Conservation (phyloP, 345 rosid genomes). For the Populus alba region DNA sequence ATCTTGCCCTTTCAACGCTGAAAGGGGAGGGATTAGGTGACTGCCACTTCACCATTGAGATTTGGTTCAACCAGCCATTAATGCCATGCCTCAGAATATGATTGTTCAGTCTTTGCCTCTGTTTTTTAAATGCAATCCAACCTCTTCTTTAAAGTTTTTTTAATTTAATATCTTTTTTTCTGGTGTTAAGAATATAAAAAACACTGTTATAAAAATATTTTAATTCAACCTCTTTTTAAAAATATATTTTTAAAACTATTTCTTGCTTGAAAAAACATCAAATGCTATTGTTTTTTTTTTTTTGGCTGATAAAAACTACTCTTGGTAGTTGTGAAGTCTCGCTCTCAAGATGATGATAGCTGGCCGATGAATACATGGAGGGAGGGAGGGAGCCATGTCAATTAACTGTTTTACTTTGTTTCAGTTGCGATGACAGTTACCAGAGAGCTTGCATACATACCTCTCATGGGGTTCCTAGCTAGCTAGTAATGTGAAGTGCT, state of each 20-base stretch:
- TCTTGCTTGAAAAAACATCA: too few species aligned
- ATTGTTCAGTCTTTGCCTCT: too few species aligned
- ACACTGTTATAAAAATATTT: too few species aligned
- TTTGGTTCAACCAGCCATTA: neutral
- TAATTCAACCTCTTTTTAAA: too few species aligned
- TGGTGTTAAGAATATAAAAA: too few species aligned
- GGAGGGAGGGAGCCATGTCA: neutral
- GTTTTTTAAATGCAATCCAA: too few species aligned
- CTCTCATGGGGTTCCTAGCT: neutral
- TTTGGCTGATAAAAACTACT: neutral
- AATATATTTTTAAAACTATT: too few species aligned
- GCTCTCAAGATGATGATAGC: conserved; percentile 5
- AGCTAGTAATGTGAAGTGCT: neutral
- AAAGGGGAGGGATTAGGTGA: conserved; percentile 4
- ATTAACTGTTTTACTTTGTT: conserved; percentile 6
- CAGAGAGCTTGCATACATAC: conserved; percentile 3
- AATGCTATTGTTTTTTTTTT: too few species aligned
- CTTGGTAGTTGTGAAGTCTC: neutral
- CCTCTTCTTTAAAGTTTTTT: too few species aligned
- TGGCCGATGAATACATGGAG: neutral
- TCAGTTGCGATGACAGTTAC: conserved; percentile 10
- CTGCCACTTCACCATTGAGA: neutral
- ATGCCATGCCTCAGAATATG: neutral
- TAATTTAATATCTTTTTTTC: too few species aligned
- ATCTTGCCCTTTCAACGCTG: conserved; percentile 29